These are phyloP conservation scores for Suillus placidus DNA, from an alignment of 768 basidiomycete genomes.

Conservation along the genomic window DNA sequence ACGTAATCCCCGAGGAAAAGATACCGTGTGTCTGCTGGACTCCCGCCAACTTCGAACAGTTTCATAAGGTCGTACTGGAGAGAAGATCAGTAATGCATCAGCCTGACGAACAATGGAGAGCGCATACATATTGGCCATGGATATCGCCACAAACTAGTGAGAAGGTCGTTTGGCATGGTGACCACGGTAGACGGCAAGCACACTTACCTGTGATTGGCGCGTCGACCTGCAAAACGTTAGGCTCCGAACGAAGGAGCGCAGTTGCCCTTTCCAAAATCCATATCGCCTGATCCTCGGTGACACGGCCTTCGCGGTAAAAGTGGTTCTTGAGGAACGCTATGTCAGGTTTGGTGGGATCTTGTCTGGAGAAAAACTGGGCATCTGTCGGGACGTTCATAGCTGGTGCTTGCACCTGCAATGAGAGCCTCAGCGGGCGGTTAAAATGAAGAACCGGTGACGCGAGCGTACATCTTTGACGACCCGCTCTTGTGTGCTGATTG, in stretches of 20 bases:
- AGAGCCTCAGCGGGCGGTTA: constrained; percentile 7
- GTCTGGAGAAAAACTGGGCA: constrained; percentile 87
- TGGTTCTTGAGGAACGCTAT: constrained; percentile 98
- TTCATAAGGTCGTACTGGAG: constrained; percentile 93
- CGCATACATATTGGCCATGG: constrained; percentile 95
- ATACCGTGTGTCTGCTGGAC: constrained; percentile 91
- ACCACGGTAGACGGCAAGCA: neutral
- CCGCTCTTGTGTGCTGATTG: constrained; percentile 91
- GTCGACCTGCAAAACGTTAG: constrained; percentile 92
- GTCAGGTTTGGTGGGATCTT: constrained; percentile 90
- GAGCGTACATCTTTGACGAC: constrained; percentile 89
- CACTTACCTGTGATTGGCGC: constrained; percentile 91
- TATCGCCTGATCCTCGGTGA: constrained; percentile 93
- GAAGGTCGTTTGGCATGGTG: constrained; percentile 8
- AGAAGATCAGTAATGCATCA: constrained; percentile 9
- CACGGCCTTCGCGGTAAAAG: constrained; percentile 93
- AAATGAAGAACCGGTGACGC: constrained; percentile 9
- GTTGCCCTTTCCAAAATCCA: constrained; percentile 92
- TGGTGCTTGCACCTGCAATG: constrained; percentile 89
- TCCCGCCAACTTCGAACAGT: constrained; percentile 91
- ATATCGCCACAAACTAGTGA: constrained; percentile 91
- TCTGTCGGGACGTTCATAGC: constrained; percentile 91
- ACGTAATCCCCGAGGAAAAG: constrained; percentile 94
- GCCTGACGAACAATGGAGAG: constrained; percentile 12
- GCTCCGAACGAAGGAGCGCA: constrained; percentile 79